These are phyloP conservation scores for Parastagonospora nodorum DNA, from an alignment of 2,329 filamentous ascomycete species.

Conservation along the genomic window DNA sequence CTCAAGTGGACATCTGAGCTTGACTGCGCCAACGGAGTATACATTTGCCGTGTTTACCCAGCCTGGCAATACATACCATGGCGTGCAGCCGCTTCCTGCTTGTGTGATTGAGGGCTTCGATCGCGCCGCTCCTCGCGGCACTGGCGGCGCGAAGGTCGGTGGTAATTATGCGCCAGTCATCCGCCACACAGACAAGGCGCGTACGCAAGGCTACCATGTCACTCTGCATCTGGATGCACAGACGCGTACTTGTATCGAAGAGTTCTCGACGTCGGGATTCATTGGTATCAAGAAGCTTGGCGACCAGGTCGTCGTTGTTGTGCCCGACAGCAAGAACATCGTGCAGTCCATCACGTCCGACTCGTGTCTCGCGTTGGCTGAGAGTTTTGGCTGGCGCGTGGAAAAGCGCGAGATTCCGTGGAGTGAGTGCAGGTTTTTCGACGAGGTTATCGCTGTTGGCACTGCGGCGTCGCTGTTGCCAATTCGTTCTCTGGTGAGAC, in stretches of 20 bases:
- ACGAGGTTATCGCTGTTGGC: slow-evolving; percentile 28
- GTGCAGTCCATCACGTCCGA: slow-evolving; percentile 40
- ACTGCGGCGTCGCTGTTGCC: slow-evolving; percentile 24
- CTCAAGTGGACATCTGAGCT: slow-evolving; percentile 25
- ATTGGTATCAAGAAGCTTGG: slow-evolving; percentile 33
- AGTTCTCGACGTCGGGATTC: slow-evolving; percentile 44
- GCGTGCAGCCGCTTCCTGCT: slow-evolving; percentile 28
- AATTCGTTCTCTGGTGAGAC: slow-evolving; percentile 12
- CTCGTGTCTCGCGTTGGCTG: slow-evolving; percentile 28
- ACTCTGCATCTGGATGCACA: slow-evolving; percentile 42
- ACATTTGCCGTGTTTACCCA: slow-evolving; percentile 41
- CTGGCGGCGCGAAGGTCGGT: slow-evolving; percentile 42
- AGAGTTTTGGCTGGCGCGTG: slow-evolving; percentile 39
- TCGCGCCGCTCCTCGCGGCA: slow-evolving; percentile 41
- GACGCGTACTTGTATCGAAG: slow-evolving; percentile 41
- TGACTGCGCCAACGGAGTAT: slow-evolving; percentile 29
- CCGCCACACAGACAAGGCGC: slow-evolving; percentile 37
- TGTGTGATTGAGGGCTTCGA: slow-evolving; percentile 45
- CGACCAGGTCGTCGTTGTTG: slow-evolving; percentile 26
- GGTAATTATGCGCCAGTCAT: slow-evolving; percentile 48
- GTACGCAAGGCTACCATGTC: slow-evolving; percentile 36
- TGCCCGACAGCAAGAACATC: slow-evolving; percentile 35
- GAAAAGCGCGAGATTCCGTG: slow-evolving; percentile 29
- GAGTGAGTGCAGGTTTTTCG: slow-evolving; percentile 19
- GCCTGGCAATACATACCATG: slow-evolving; percentile 31